phyloP scores from a whole-genome alignment of 208 protist species.

The Herpetomonas tarakana region DNA sequence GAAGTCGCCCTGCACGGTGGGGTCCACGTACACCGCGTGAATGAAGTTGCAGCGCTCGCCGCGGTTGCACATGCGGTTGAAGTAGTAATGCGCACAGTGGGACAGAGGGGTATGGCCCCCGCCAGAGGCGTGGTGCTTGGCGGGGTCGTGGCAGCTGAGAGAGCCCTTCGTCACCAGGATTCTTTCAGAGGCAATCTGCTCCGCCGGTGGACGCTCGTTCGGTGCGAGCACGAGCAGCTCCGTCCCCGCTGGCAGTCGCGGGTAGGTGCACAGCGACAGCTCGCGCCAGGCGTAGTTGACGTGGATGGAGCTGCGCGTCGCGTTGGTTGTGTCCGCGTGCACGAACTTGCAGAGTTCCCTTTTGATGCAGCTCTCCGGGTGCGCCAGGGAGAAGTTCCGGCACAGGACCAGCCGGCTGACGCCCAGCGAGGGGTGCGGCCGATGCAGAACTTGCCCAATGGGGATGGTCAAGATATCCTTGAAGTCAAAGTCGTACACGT shows the following conservation, averaged over 20 bases:
- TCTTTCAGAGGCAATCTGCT: slow-evolving; percentile 44
- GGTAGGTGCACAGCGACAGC: slow-evolving; percentile 51
- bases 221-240: slow-evolving; percentile 52
- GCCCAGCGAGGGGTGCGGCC: slow-evolving; percentile 32
- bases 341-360: slow-evolving; percentile 73
- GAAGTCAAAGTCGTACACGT: slow-evolving; percentile 69
- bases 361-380: slow-evolving; percentile 41
- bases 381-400: slow-evolving; percentile 44
- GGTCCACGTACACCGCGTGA: slow-evolving; percentile 73
- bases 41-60: slow-evolving; percentile 76
- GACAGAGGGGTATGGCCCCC: slow-evolving; percentile 26
- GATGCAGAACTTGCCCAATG: slow-evolving; percentile 28
- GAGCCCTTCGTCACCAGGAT: slow-evolving; percentile 64
- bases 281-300: slow-evolving; percentile 77
- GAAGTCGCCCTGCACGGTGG: slow-evolving; percentile 53
- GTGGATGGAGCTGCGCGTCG: slow-evolving; percentile 47
- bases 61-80: slow-evolving; percentile 83
- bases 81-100: slow-evolving; percentile 87
- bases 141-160: slow-evolving; percentile 18
- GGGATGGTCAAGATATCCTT: slow-evolving; percentile 45
- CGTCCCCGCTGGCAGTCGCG: slow-evolving; percentile 46
- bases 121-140: not conserved
- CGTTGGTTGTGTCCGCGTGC: slow-evolving; percentile 50
- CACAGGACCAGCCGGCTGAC: slow-evolving; percentile 74
- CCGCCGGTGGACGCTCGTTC: slow-evolving; percentile 47